Base-by-base conservation (phyloP, 2,329 filamentous ascomycete species). In the Cyclaneusma minus region DNA sequence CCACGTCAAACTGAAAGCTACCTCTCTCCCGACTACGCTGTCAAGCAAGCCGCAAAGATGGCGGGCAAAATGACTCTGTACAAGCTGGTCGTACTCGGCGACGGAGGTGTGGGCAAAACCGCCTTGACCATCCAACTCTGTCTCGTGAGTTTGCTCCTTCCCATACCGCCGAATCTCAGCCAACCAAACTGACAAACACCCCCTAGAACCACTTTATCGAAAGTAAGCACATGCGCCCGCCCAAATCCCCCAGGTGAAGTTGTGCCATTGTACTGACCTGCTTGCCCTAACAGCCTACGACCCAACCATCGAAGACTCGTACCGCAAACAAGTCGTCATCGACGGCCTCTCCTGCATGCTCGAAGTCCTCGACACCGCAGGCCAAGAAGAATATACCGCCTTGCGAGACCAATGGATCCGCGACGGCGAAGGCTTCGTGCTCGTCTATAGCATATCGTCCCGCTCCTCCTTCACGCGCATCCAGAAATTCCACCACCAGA, bases 361-460 rank as follows among this genome's bases (percentile, higher is more conserved):
- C 45, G 87, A 95, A 55, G 84, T 93, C 24, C 69, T 94, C 44
- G 89, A 98, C 57, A 98, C 89, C 29, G 89, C 89, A 27, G 89
- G 89, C 31, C 89, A 98, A 54, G 89, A 98, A 58, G 89, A 98
- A 58, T 98, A 95, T 56, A 94, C 87, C 36, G 89, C 89, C 24
- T 61, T 95, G 44, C 70, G 89, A 47, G 89, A 95, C 52, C 89
- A 95, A 60, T 95, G 87, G 87, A 95, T 95, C 51, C 74, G 89
- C 42, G 87, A 95, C 48, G 87, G 89, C 39, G 89, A 98, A 53
- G 89, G 89, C 12, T 95, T 95, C 49, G 82, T 98, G 16, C 66
- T 98, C 34, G 89, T 98, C 38, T 95, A 98, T 63, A 93, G 84
- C 60, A 95, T 98, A 55, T 93, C 89, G 9, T 95, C 87, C 27